Evolutionary conservation across 192 early-diverging fungal genomes (phyloP), one percentile per base, ranked within the genome.

Genomic region (Podila clonocystis): DNA sequence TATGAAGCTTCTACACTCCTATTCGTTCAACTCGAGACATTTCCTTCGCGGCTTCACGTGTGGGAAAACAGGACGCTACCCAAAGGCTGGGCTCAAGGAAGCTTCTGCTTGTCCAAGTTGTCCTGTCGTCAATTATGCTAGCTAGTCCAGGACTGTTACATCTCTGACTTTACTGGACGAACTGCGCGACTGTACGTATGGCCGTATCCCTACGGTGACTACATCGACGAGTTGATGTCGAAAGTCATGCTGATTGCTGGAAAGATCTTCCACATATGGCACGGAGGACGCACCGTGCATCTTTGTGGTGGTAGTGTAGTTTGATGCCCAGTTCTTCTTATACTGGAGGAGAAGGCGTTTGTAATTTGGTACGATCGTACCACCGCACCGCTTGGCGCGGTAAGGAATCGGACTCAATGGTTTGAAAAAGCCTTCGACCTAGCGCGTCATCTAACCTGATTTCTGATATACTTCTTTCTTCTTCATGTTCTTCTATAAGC

Each of bases 311-410:
- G 50, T 52, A 19, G 9, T 6, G 9, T 6, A 38, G 5, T 38
- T 38, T 38, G 4, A 4, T 52, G 5, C 50, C 17, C 3, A 3
- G 8, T 19, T 52, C 22, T 11, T n/a, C n/a, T n/a, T n/a, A n/a
- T n/a, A n/a, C 63, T 64, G n/a, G 63, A 64, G 13, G 63, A 64
- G 41, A 64, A 45, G 19, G 26, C 50, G 36, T 64, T 64, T 64
- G 26, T 29, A 13, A 64, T 45, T 0, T 64, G 63, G 63, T 30
- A 45, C 15, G 36, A 45, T 45, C n/a, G 41, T n/a, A n/a, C 45
- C 4, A 64, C 63, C 13, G 63, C 50, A 2, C 63, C 50, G 4
- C 36, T 64, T 5, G 63, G 63, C 5, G 63, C 29, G 63, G 63
- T 64, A 64, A 45, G 63, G 8, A 0, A 26, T 38, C 5, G 1